Conservation (phyloP, 345 rosid genomes). For the Pistacia atlantica region DNA sequence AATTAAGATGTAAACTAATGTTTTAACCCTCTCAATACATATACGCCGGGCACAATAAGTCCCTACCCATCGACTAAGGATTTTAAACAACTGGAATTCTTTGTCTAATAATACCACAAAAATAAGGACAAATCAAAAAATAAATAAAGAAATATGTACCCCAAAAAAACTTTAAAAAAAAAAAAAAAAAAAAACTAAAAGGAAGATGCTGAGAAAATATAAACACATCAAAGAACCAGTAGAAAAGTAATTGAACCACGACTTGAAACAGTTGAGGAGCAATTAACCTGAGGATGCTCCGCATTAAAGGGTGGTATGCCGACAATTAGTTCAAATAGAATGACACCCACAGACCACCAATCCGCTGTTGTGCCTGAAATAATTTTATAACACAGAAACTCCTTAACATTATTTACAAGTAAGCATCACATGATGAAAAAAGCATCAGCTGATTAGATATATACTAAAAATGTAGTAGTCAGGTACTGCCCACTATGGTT, state of each 20-base stretch:
- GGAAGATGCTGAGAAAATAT: neutral
- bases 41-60: neutral
- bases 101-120: neutral
- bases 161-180: neutral
- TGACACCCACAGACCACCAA: slow-evolving; percentile 99
- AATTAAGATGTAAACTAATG: neutral
- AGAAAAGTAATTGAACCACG: neutral
- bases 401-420: slow-evolving; percentile 7
- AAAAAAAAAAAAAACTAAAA: neutral
- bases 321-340: slow-evolving; percentile 88
- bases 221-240: slow-evolving; percentile 11
- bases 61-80: neutral
- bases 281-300: slow-evolving; percentile 78
- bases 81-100: neutral
- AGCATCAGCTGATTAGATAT: neutral
- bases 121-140: neutral
- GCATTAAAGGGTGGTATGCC: slow-evolving; percentile 99
- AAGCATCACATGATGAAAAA: slow-evolving; percentile 15
- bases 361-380: slow-evolving; percentile 92
- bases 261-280: slow-evolving; percentile 15
- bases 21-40: neutral
- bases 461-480: neutral
- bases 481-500: neutral
- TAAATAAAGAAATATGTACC: neutral
- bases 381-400: slow-evolving; percentile 13